Conservation (phyloP, 176 grass and related monocot species). For the Oryza nivara region DNA sequence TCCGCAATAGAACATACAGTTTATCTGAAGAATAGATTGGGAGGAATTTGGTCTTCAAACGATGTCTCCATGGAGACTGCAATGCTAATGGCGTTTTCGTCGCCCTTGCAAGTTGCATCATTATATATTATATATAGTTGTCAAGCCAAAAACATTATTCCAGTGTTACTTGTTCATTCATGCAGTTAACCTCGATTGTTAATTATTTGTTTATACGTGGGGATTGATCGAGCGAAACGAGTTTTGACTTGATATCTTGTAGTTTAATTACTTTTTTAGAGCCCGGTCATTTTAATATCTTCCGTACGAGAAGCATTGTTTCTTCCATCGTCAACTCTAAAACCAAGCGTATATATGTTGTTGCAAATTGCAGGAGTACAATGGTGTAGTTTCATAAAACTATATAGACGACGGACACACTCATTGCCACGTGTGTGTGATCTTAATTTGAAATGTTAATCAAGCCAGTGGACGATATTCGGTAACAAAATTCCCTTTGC, state of each 20-base stretch:
- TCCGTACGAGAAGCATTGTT: background rate
- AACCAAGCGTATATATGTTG: background rate
- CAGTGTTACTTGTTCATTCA: background rate
- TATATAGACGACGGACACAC: background rate
- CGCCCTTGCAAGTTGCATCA: background rate
- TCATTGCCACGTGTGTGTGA: conserved; percentile 22
- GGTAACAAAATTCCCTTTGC: conserved; percentile 9
- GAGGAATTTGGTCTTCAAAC: no score
- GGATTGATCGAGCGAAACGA: background rate
- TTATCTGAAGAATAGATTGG: no score
- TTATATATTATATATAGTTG: background rate
- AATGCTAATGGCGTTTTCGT: no score
- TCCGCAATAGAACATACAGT: no score
- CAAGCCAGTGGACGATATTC: background rate
- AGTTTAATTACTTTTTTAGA: background rate
- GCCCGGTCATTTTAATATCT: background rate
- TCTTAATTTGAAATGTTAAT: background rate
- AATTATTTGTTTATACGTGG: background rate
- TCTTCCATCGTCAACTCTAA: background rate
- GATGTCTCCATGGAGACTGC: no score
- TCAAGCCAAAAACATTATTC: background rate
- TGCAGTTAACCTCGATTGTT: background rate
- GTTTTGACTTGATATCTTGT: background rate
- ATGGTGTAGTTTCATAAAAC: background rate
- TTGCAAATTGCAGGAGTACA: background rate